Percentiles rank a stretch among this genome's conserved stretches.
These are phyloP conservation scores for Taphrina communis DNA, from an alignment of 1,139 yeast genomes.

Conservation along the genomic window DNA sequence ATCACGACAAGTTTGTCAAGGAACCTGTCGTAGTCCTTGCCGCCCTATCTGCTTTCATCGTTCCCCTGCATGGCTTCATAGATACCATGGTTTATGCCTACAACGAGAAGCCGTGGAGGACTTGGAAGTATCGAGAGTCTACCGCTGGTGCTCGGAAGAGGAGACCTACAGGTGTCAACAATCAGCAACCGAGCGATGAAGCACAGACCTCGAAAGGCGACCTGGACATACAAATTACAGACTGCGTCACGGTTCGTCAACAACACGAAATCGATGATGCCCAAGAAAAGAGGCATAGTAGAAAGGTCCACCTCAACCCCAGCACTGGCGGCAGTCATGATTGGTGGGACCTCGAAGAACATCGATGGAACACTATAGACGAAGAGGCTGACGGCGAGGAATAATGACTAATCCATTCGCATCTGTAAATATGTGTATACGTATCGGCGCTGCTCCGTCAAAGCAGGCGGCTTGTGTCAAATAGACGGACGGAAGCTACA, in stretches of 20 bases:
- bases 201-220: neutral
- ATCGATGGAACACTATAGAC: conserved; percentile 1
- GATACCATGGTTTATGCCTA: conserved; percentile 34
- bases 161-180: neutral
- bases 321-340: conserved; percentile 3
- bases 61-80: conserved; percentile 39
- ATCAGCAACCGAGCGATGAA: neutral
- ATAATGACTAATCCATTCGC: neutral
- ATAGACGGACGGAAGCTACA: neutral
- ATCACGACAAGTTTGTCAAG: conserved; percentile 12
- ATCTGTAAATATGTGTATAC: neutral
- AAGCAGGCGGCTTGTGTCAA: neutral
- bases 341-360: conserved; percentile 39
- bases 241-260: conserved; percentile 3
- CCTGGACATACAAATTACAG: neutral
- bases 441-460: neutral
- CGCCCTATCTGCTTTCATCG: conserved; percentile 21
- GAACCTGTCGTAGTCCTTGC: conserved; percentile 34
- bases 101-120: conserved; percentile 40
- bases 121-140: conserved; percentile 12
- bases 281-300: conserved; percentile 8
- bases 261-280: neutral
- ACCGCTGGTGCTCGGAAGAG: neutral
- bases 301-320: neutral
- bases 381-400: conserved; percentile 9